Percentiles rank a stretch among this genome's conserved stretches.
Evolutionary conservation across 305 asterid genomes (phyloP).

Genomic region (Fraxinus platypoda): DNA sequence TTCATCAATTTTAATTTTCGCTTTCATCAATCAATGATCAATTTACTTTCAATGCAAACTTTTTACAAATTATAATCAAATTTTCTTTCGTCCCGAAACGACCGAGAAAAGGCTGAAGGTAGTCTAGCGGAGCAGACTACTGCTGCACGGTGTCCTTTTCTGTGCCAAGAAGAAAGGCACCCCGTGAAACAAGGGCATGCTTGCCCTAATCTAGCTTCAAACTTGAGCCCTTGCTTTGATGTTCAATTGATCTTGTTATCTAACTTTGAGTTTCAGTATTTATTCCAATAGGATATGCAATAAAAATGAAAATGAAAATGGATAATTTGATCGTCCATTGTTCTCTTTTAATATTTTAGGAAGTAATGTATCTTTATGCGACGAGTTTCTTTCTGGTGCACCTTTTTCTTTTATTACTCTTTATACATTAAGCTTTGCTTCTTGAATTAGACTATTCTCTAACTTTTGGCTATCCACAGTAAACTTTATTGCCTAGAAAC

Average conservation of each 20-base stretch:
- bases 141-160: too few relatives aligned
- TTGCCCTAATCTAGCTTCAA: neutral
- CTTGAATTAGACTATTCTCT: neutral
- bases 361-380: neutral
- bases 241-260: neutral
- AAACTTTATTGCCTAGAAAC: neutral
- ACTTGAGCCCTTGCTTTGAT: neutral
- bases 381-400: neutral
- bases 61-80: too few relatives aligned
- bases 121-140: neutral
- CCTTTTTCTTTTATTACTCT: neutral
- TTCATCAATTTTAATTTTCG: too few relatives aligned
- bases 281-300: neutral
- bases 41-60: too few relatives aligned
- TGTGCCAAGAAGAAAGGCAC: too few relatives aligned
- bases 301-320: neutral
- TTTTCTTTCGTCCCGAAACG: too few relatives aligned
- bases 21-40: too few relatives aligned
- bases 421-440: neutral
- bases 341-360: neutral
- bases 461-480: neutral
- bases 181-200: neutral
- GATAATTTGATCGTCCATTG: neutral
- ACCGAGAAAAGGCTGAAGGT: too few relatives aligned
- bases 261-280: neutral